Conservation (phyloP, 768 basidiomycete genomes). For the Trametes maxima region DNA sequence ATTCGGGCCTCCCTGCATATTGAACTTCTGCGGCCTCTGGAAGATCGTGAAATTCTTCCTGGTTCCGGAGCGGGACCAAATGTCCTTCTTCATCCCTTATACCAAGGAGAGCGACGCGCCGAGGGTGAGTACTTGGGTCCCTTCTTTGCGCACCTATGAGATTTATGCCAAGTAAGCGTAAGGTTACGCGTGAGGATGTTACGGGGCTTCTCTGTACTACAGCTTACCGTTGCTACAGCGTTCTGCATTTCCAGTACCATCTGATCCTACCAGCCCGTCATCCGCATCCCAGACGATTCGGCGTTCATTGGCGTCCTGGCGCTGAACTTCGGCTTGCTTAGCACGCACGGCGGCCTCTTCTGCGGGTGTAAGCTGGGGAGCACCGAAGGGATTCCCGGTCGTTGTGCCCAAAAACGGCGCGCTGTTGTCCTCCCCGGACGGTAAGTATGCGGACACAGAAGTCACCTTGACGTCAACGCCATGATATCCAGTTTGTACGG, state of each 20-base stretch:
- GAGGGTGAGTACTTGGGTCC: no score
- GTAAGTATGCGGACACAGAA: slow-evolving; percentile 75
- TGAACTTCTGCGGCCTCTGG: slow-evolving; percentile 39
- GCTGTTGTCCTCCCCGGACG: slow-evolving; percentile 62
- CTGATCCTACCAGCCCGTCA: slow-evolving; percentile 45
- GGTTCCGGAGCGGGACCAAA: slow-evolving; percentile 47
- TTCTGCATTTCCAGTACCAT: slow-evolving; percentile 57
- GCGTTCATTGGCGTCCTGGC: slow-evolving; percentile 60
- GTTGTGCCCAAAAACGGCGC: slow-evolving; percentile 55
- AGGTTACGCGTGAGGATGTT: background rate
- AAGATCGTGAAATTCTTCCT: slow-evolving; percentile 31
- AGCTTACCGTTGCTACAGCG: background rate
- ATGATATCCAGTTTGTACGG: slow-evolving; percentile 72
- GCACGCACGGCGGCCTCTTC: slow-evolving; percentile 57
- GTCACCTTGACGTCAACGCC: slow-evolving; percentile 72
- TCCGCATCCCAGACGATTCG: slow-evolving; percentile 70
- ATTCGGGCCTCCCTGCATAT: slow-evolving; percentile 54
- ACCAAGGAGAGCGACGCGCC: slow-evolving; percentile 51
- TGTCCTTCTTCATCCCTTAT: slow-evolving; percentile 56
- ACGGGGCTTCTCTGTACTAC: no score
- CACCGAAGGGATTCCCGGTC: slow-evolving; percentile 25
- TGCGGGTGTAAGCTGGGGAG: slow-evolving; percentile 52
- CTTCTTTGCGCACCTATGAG: no score
- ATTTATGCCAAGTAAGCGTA: background rate
- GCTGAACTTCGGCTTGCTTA: slow-evolving; percentile 61